phyloP scores from a whole-genome alignment of 352 stramenopile genomes.

The Pythium chondricola region DNA sequence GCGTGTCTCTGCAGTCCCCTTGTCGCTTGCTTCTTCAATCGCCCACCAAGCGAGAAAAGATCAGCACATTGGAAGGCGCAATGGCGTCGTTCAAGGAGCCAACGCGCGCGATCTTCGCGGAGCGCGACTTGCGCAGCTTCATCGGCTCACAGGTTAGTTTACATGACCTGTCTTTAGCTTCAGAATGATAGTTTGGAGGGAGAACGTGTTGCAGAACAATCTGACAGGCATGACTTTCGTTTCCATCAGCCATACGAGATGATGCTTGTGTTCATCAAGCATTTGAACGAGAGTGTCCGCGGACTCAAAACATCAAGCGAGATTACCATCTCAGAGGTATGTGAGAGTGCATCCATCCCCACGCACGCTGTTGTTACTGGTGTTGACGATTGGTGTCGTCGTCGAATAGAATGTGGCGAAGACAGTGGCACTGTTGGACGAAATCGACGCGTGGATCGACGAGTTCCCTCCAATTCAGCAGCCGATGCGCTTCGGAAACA shows the following conservation, averaged over 20 bases:
- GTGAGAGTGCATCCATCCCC: conserved; percentile 4
- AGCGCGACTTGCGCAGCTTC: conserved; percentile 65
- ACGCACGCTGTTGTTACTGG: neutral
- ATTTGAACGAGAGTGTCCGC: conserved; percentile 76
- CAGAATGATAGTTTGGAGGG: neutral
- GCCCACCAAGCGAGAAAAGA: no score
- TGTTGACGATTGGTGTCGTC: neutral
- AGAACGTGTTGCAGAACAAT: no score
- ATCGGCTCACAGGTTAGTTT: conserved; percentile 57
- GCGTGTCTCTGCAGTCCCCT: neutral
- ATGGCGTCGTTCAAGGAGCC: conserved; percentile 36
- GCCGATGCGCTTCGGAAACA: conserved; percentile 94
- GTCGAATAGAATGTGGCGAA: conserved; percentile 62
- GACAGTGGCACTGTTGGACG: conserved; percentile 45
- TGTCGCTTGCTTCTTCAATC: conserved; percentile 13
- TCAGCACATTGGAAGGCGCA: no score
- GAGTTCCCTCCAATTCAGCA: conserved; percentile 91
- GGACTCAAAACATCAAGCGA: conserved; percentile 52
- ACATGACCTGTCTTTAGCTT: neutral
- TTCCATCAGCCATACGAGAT: conserved; percentile 60
- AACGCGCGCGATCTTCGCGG: conserved; percentile 71
- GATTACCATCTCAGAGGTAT: conserved; percentile 57
- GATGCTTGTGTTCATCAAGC: conserved; percentile 76
- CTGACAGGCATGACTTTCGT: no score
- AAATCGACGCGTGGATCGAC: conserved; percentile 85